A percentile compares a stretch with the other conserved stretches of the same genome.
phyloP scores from a whole-genome alignment of 179 eudicot genomes.

The Sideroxylon spinosum region DNA sequence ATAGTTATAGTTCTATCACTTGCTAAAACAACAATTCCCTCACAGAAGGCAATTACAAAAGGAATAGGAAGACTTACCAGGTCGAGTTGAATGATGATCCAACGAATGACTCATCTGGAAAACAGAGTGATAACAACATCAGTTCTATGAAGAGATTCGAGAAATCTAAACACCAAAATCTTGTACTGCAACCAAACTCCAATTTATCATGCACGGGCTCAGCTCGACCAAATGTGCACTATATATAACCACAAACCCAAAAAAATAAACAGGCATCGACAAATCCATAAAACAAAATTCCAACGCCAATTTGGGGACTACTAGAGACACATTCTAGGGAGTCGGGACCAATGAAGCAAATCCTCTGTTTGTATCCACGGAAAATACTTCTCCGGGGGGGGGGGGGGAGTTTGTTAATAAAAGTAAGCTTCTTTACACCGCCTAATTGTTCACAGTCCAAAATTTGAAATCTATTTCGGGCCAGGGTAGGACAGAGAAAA shows the following conservation, averaged over 20 bases:
- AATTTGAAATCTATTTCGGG: no score
- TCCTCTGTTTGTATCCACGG: neutral
- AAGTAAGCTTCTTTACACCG: no score
- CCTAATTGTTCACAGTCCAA: no score
- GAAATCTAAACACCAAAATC: neutral
- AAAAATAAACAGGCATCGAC: neutral
- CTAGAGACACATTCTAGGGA: neutral
- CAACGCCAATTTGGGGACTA: neutral
- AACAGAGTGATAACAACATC: neutral
- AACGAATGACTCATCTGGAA: constrained; percentile 13
- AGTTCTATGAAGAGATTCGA: neutral
- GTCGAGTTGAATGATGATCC: constrained; percentile 18
- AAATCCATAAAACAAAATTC: neutral
- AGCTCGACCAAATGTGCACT: no score
- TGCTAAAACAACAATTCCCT: neutral
- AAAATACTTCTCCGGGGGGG: neutral
- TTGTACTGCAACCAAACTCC: neutral
- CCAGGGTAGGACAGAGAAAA: neutral
- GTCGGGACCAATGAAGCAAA: neutral
- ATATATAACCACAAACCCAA: neutral
- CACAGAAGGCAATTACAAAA: neutral
- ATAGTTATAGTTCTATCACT: neutral
- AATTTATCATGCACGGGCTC: neutral
- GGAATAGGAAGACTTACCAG: constrained; percentile 13
- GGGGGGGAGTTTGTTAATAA: no score